Percentiles rank a stretch among this genome's conserved stretches.
These are phyloP conservation scores for Amanita molliuscula DNA, from an alignment of 768 basidiomycete genomes.

Conservation along the genomic window DNA sequence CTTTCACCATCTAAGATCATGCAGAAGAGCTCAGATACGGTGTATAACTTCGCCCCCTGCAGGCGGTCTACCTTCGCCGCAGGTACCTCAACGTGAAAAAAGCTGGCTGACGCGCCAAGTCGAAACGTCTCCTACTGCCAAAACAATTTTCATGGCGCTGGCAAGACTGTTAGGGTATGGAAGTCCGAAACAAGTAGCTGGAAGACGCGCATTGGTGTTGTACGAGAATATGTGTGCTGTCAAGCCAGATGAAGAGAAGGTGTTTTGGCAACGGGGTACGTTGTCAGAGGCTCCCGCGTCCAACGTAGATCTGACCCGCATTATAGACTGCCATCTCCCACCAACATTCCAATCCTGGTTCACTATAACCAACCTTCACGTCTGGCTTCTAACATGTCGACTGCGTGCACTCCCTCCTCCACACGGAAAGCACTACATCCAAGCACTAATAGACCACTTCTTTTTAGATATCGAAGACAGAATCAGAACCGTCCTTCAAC, in stretches of 20 bases:
- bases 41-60: background rate
- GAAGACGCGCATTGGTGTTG: constrained; percentile 42
- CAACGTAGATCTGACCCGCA: constrained; percentile 1
- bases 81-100: constrained; percentile 12
- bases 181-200: constrained; percentile 51
- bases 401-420: constrained; percentile 70
- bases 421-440: constrained; percentile 59
- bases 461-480: constrained; percentile 91
- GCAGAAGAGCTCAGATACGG: background rate
- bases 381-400: constrained; percentile 85
- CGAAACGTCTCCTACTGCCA: constrained; percentile 36
- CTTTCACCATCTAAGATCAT: background rate
- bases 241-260: constrained; percentile 45
- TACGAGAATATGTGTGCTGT: constrained; percentile 48
- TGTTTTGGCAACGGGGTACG: constrained; percentile 60
- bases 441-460: constrained; percentile 88
- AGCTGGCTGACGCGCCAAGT: constrained; percentile 50
- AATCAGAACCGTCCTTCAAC: constrained; percentile 70
- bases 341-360: constrained; percentile 98
- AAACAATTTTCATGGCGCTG: constrained; percentile 34
- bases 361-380: constrained; percentile 83
- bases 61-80: background rate
- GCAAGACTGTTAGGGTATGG: constrained; percentile 49
- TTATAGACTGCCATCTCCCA: constrained; percentile 70
- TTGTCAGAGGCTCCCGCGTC: constrained; percentile 1